phyloP scores from a whole-genome alignment of 768 basidiomycete species.

The Lactarius tabidus region DNA sequence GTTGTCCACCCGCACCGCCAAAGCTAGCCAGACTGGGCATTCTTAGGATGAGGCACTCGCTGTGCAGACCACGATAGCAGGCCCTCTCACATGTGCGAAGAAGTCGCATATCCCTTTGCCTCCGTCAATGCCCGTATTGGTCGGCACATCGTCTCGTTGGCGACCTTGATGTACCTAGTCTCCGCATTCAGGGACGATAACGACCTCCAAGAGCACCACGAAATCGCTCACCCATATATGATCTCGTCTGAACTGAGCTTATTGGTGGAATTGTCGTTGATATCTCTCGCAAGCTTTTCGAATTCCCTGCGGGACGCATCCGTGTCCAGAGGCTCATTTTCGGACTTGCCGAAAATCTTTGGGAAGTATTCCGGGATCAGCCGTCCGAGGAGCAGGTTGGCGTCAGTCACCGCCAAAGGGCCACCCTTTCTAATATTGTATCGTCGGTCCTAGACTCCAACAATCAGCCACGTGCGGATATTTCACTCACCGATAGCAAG shows the following conservation, averaged over 20 bases:
- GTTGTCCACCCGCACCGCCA: constrained; percentile 88
- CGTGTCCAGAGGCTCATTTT: constrained; percentile 77
- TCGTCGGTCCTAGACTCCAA: neutral
- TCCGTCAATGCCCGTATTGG: constrained; percentile 91
- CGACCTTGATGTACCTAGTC: constrained; percentile 85
- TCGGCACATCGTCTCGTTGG: constrained; percentile 94
- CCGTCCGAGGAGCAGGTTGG: constrained; percentile 85
- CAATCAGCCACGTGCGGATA: neutral
- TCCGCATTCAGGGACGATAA: neutral
- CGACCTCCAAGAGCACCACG: neutral
- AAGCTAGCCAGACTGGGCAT: constrained; percentile 69
- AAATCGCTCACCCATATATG: constrained; percentile 69
- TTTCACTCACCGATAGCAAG: constrained; percentile 69
- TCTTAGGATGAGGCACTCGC: constrained; percentile 11
- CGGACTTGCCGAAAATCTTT: constrained; percentile 88
- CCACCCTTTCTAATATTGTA: constrained; percentile 69
- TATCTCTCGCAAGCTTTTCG: constrained; percentile 59
- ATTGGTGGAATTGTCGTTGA: constrained; percentile 53
- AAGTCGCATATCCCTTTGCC: constrained; percentile 79
- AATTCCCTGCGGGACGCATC: constrained; percentile 68
- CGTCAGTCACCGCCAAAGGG: constrained; percentile 88
- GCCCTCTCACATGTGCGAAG: constrained; percentile 56
- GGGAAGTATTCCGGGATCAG: constrained; percentile 90
- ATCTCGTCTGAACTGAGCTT: constrained; percentile 75
- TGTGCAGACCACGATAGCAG: constrained; percentile 1